Percentiles rank a stretch among this genome's conserved stretches.
phyloP scores from a whole-genome alignment of 73 alveolate genomes.

The Tetrahymena borealis region DNA sequence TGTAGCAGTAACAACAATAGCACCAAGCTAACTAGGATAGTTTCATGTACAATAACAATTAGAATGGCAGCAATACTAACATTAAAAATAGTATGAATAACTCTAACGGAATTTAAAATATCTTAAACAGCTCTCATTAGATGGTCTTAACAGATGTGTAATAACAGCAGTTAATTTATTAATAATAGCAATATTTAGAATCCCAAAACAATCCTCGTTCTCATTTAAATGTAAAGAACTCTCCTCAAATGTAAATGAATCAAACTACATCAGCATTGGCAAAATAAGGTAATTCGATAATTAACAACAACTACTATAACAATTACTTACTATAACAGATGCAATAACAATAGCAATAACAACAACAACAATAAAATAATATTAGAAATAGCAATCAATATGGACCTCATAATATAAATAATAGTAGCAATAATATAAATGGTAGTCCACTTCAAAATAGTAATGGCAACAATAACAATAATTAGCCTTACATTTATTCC shows the following conservation, averaged over 20 bases:
- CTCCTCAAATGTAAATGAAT: neutral
- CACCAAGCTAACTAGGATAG: neutral
- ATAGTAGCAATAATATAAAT: neutral
- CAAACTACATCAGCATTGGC: neutral
- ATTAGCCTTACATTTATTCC: no score
- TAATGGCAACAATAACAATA: neutral
- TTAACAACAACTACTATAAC: neutral
- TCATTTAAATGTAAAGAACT: neutral
- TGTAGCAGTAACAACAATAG: neutral
- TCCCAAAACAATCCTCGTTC: neutral
- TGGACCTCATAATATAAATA: neutral
- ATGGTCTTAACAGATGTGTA: neutral
- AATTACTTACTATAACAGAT: neutral
- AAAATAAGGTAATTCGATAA: neutral
- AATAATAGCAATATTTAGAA: neutral
- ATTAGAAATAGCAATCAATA: neutral
- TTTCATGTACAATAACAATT: neutral
- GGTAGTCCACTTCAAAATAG: neutral
- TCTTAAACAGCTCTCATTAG: neutral
- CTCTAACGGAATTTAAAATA: neutral
- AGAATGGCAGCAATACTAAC: neutral
- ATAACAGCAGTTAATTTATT: neutral
- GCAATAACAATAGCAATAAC: neutral
- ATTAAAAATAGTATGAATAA: neutral
- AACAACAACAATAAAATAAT: neutral